Base-by-base conservation (phyloP, 1,284 basidiomycete species). In the Lentinus polychrous region DNA sequence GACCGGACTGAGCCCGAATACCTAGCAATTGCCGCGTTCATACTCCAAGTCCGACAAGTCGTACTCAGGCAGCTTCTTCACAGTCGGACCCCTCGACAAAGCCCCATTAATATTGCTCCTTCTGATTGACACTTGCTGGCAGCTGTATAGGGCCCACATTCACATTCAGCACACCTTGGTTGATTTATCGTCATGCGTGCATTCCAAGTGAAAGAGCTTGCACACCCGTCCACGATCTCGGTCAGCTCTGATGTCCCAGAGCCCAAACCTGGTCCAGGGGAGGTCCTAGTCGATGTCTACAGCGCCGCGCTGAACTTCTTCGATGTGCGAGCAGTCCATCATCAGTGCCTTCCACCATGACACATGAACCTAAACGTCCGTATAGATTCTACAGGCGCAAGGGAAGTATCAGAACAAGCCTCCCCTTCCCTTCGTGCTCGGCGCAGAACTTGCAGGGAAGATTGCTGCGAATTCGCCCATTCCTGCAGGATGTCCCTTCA, bases 401-500 rank as follows among this genome's bases (percentile, higher is more conserved):
- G 92, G 92, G 45, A 92, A 88, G 72, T 88, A 94, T 63, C 92
- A 96, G 64, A 70, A 69, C 51, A 84, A 93, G 61, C 91, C 89
- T 0, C 78, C 87, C 0, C 73, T 91, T 45, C 93, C 93, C 0
- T 95, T 93, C 68, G 73, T 81, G 8, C 76, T 92, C 6, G 91
- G 91, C 17, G 76, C 81, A 52, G 92, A 99, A 66, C 89, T 97
- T 60, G 81, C 93, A 1, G 95, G 95, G 0, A 76, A 72, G 49
- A 82, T 98, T 55, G 74, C 88, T 4, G 55, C 65, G 10, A 67
- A 79, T 57, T 91, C 89, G 15, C 90, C 85, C 11, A 86, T 97
- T 27, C 95, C 94, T 1, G 65, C 75, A 23, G 90, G 83, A 2
- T 96, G 91, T 62, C 75, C 78, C 0, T 91, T 85, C 63, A 81